Evolutionary conservation across 106 monocot species (phyloP).

Genomic region (Dactylorhiza incarnata): DNA sequence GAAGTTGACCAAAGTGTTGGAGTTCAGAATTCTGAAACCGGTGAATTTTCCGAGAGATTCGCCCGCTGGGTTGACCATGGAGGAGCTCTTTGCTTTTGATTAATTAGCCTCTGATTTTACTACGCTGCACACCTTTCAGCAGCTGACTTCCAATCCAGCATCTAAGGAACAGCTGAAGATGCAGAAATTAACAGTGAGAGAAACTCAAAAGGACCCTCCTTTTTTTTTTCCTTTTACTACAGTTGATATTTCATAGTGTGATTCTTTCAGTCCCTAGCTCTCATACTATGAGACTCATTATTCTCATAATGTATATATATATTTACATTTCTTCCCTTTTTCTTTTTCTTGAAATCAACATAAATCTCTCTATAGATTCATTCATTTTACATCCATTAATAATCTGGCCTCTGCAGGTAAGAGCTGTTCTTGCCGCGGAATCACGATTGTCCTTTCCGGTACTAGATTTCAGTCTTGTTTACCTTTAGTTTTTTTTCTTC

Average conservation of each 20-base stretch:
- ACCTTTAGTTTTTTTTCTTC: not conserved
- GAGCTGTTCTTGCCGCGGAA: not conserved
- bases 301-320: conserved; percentile 2
- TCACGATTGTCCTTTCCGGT: not conserved
- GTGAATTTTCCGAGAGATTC: conserved; percentile 26
- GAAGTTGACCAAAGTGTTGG: not conserved
- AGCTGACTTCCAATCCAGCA: not conserved
- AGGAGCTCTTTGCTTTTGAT: conserved; percentile 22
- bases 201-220: not conserved
- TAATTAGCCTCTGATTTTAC: not conserved
- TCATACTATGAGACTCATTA: conserved; percentile 1
- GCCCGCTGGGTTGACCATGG: conserved; percentile 28
- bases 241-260: not conserved
- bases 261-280: not conserved
- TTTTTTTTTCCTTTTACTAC: not conserved
- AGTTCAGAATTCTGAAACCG: not conserved
- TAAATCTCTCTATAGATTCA: not conserved
- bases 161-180: not conserved
- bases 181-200: conserved; percentile 8
- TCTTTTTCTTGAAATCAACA: not conserved
- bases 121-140: not conserved
- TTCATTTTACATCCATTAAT: not conserved
- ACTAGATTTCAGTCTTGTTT: not conserved
- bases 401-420: not conserved
- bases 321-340: not conserved